Base-by-base conservation (phyloP, 805 yeast genomes). In the Schwanniomyces vanrijiae region DNA sequence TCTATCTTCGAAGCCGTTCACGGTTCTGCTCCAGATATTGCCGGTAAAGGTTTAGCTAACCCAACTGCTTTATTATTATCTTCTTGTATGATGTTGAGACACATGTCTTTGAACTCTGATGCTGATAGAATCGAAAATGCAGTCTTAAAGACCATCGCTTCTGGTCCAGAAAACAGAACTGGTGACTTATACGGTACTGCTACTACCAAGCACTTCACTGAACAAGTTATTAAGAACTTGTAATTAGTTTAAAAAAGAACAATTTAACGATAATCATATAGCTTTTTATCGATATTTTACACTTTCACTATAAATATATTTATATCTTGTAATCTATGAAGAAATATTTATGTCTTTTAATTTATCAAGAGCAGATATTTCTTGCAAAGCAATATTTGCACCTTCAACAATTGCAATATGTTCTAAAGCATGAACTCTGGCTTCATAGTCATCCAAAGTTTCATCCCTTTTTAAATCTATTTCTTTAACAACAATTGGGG, bases 1-100 rank as follows among this genome's bases (percentile, higher is more conserved):
- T 90, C 97, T 47, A 92, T 94, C 69, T 94, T 94, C 71, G 99
- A 94, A 83, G 99, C 99, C 55, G 99, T 94, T 65, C 99, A 94
- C 73, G 99, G 99, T 71, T 91, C 98, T 49, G 99, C 99, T 54
- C 99, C 99, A 61, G 99, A 94, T 72, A 94, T 94, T 65, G 98
- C 98, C 53, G 99, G 99, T 67, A 90, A 94, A 81, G 95, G 96
- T 68, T 83, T 89, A 69, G 99, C 99, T 55, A 94, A 94, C 84
- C 99, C 99, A 77, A 94, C 99, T 52, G 99, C 99, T 48, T 76
- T 94, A 67, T 80, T 94, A 69, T 81, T 94, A 68, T 90, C 97
- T 43, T 92, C 98, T 40, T 90, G 91, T 67, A 94, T 94, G 97
- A 92, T 94, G 98, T 86, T 94, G 81, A 88, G 96, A 78, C 99